These are phyloP conservation scores for Picocystis sp. DNA, from an alignment of 163 green algal species.

Conservation along the genomic window DNA sequence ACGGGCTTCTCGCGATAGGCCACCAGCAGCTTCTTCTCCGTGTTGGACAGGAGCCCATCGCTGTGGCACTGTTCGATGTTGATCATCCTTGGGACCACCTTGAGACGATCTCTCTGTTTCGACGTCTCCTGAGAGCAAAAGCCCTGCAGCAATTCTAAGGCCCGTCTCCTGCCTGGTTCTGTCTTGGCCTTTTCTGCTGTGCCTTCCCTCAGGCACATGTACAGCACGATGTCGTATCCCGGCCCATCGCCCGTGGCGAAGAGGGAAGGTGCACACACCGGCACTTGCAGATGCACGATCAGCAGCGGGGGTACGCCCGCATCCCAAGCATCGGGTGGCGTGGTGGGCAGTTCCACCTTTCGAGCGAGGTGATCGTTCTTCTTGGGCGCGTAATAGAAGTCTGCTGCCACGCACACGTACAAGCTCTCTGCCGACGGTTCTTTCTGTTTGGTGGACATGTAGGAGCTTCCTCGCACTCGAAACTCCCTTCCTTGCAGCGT, in stretches of 20 bases:
- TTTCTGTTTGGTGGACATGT: conserved; percentile 53
- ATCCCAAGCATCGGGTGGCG: conserved; percentile 7
- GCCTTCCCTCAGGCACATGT: conserved; percentile 43
- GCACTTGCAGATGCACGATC: conserved; percentile 73
- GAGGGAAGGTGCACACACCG: conserved; percentile 43
- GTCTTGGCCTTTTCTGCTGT: conserved; percentile 12
- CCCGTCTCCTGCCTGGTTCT: conserved; percentile 13
- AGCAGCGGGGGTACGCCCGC: conserved; percentile 48
- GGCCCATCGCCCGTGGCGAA: conserved; percentile 42
- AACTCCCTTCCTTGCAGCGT: conserved; percentile 11
- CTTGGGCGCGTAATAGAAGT: conserved; percentile 21
- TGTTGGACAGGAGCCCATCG: conserved; percentile 35
- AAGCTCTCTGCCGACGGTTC: conserved; percentile 25
- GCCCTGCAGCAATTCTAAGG: conserved; percentile 45
- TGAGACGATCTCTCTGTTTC: conserved; percentile 55
- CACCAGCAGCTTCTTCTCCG: conserved; percentile 48
- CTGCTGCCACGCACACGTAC: conserved; percentile 34
- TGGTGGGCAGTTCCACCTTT: conserved; percentile 14
- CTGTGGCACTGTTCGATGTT: conserved; percentile 59
- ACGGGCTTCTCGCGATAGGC: conserved; percentile 83
- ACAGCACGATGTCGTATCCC: conserved; percentile 56
- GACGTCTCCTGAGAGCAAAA: conserved; percentile 54
- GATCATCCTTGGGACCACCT: conserved; percentile 45
- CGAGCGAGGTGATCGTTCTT: conserved; percentile 23
- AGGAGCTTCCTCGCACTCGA: conserved; percentile 38